Evolutionary conservation across 164 flowering plant genomes (phyloP).

Genomic region (Brasenia schreberi): DNA sequence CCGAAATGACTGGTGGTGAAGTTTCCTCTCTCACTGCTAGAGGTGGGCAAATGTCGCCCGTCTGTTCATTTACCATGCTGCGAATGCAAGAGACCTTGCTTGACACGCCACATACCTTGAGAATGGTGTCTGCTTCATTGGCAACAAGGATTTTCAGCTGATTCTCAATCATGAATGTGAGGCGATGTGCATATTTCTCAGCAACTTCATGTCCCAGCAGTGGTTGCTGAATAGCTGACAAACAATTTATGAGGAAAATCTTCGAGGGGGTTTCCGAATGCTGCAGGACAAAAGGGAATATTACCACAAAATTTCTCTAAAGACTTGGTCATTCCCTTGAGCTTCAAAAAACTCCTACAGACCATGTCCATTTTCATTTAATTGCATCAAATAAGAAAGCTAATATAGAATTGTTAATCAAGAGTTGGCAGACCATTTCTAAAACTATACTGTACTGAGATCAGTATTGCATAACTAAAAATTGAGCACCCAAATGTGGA

Average conservation of each 20-base stretch:
- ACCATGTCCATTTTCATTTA: no score
- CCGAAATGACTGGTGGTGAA: conserved; percentile 54
- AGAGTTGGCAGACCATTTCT: no score
- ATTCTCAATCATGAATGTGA: conserved; percentile 53
- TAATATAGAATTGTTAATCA: no score
- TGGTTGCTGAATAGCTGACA: conserved; percentile 86
- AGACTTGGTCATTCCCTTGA: no score
- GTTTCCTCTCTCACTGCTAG: conserved; percentile 63
- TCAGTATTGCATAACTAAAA: no score
- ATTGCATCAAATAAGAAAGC: no score
- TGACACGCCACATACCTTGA: conserved; percentile 57
- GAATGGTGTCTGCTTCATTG: conserved; percentile 63
- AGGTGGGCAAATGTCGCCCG: conserved; percentile 10
- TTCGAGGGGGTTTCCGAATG: conserved; percentile 54
- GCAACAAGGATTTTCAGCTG: conserved; percentile 48
- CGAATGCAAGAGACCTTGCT: conserved; percentile 50
- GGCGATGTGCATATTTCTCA: conserved; percentile 44
- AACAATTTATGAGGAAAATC: conserved; percentile 88
- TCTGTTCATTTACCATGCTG: conserved; percentile 10
- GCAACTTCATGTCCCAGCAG: conserved; percentile 64
- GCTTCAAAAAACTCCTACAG: no score
- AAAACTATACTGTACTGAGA: no score
- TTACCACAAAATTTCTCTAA: not conserved
- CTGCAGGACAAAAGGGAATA: not conserved
- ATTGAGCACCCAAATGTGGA: no score